A percentile compares a stretch with the other conserved stretches of the same genome.
These are phyloP conservation scores for Claviceps paspali DNA, from an alignment of 2,329 filamentous ascomycete species.

Conservation along the genomic window DNA sequence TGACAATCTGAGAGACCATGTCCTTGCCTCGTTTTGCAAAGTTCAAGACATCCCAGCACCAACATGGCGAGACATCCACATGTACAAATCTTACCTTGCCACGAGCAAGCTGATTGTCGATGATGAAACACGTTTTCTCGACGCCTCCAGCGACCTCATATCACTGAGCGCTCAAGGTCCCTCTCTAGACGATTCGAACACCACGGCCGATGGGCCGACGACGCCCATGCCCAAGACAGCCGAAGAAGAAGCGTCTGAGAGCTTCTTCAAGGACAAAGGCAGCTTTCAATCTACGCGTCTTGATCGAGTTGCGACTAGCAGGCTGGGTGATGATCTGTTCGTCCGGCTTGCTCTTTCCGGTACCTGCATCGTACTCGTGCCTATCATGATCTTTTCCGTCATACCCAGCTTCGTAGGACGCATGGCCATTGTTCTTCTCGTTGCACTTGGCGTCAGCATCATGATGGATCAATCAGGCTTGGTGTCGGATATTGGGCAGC, in stretches of 20 bases:
- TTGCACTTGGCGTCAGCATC: slow-evolving; percentile 29
- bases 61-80: slow-evolving; percentile 28
- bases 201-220: slow-evolving; percentile 10
- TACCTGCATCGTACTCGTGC: slow-evolving; percentile 29
- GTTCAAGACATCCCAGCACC: slow-evolving; percentile 35
- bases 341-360: slow-evolving; percentile 6
- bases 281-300: slow-evolving; percentile 1
- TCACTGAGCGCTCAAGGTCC: slow-evolving; percentile 12
- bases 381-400: slow-evolving; percentile 41
- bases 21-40: slow-evolving; percentile 41
- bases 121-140: slow-evolving; percentile 44
- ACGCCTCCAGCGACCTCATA: slow-evolving; percentile 38
- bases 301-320: neutral
- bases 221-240: slow-evolving; percentile 11
- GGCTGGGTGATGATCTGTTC: neutral
- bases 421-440: slow-evolving; percentile 40
- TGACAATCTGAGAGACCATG: slow-evolving; percentile 30
- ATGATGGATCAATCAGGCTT: slow-evolving; percentile 14
- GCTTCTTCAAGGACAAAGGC: slow-evolving; percentile 4
- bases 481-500: slow-evolving; percentile 7
- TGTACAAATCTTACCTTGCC: slow-evolving; percentile 38
- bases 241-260: slow-evolving; percentile 3
- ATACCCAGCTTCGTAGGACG: slow-evolving; percentile 41
- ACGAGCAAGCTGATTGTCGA: slow-evolving; percentile 39
- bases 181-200: slow-evolving; percentile 4